Percentiles rank a stretch among this genome's conserved stretches.
These are phyloP conservation scores for Glonium stellatum DNA, from an alignment of 495 filamentous ascomycete species.

Conservation along the genomic window DNA sequence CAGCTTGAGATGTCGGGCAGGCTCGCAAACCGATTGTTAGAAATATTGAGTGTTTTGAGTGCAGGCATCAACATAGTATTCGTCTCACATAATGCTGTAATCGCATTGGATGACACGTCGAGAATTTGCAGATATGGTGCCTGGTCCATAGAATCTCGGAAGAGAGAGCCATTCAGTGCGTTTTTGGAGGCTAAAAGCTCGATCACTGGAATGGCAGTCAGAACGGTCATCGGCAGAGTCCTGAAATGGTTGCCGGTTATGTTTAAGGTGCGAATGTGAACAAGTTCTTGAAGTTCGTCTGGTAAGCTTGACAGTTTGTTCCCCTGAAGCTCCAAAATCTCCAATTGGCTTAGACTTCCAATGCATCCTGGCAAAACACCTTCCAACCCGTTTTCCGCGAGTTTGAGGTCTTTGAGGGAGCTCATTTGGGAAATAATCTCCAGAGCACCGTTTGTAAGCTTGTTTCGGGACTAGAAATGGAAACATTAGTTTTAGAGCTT, in stretches of 20 bases:
- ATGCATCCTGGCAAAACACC: slow-evolving; percentile 56
- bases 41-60: slow-evolving; percentile 66
- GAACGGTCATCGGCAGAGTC: slow-evolving; percentile 57
- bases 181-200: slow-evolving; percentile 78
- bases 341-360: slow-evolving; percentile 55
- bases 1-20: slow-evolving; percentile 68
- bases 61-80: slow-evolving; percentile 55
- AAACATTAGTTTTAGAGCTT: not conserved
- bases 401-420: slow-evolving; percentile 67
- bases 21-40: slow-evolving; percentile 64
- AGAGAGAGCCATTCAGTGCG: slow-evolving; percentile 62
- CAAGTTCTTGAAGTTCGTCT: slow-evolving; percentile 53
- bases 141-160: slow-evolving; percentile 51
- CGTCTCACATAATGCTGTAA: slow-evolving; percentile 50
- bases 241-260: slow-evolving; percentile 68
- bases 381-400: slow-evolving; percentile 69
- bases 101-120: slow-evolving; percentile 67
- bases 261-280: slow-evolving; percentile 64
- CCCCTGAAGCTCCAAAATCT: slow-evolving; percentile 70
- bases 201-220: slow-evolving; percentile 60
- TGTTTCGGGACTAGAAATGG: slow-evolving; percentile 62
- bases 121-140: slow-evolving; percentile 61
- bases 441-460: slow-evolving; percentile 60
- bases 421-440: slow-evolving; percentile 64
- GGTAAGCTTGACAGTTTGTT: slow-evolving; percentile 80